Conservation (phyloP, 495 filamentous ascomycete genomes). For the Trichoderma reesei region DNA sequence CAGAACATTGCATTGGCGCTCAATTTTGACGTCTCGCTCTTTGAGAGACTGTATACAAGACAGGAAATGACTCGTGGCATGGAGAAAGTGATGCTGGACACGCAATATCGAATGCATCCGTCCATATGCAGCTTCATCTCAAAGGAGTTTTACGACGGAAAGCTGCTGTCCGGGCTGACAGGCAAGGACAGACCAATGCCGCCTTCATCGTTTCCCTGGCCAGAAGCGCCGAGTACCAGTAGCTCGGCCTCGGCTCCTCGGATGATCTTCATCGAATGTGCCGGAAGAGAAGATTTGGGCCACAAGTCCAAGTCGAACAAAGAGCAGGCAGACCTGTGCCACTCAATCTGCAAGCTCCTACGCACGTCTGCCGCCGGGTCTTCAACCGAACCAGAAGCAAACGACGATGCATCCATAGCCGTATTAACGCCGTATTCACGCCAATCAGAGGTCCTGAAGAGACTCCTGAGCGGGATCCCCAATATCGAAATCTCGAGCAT, state of each 20-base stretch:
- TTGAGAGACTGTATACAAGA: conserved; percentile 36
- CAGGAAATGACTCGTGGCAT: conserved; percentile 6
- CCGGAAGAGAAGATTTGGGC: conserved; percentile 29
- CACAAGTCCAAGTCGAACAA: conserved; percentile 36
- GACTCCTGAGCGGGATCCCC: conserved; percentile 17
- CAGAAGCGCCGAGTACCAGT: background rate
- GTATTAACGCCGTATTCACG: conserved; percentile 38
- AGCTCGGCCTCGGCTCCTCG: conserved; percentile 18
- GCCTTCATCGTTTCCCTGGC: conserved; percentile 13
- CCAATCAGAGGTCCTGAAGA: conserved; percentile 30
- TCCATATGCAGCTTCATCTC: conserved; percentile 38
- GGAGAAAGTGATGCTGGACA: conserved; percentile 39
- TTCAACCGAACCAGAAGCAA: background rate
- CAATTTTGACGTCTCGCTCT: conserved; percentile 40
- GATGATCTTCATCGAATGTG: conserved; percentile 35
- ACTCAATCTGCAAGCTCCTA: conserved; percentile 26
- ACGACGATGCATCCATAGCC: conserved; percentile 22
- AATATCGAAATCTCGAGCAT: conserved; percentile 34
- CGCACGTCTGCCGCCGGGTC: conserved; percentile 6
- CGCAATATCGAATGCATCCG: conserved; percentile 45
- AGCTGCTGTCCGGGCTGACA: conserved; percentile 30
- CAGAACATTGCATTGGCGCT: conserved; percentile 25
- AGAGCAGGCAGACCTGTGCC: conserved; percentile 28
- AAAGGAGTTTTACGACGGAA: conserved; percentile 37
- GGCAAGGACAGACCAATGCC: conserved; percentile 18